Evolutionary conservation across 345 rosid genomes (phyloP).

Genomic region (Moricandia moricandioides): DNA sequence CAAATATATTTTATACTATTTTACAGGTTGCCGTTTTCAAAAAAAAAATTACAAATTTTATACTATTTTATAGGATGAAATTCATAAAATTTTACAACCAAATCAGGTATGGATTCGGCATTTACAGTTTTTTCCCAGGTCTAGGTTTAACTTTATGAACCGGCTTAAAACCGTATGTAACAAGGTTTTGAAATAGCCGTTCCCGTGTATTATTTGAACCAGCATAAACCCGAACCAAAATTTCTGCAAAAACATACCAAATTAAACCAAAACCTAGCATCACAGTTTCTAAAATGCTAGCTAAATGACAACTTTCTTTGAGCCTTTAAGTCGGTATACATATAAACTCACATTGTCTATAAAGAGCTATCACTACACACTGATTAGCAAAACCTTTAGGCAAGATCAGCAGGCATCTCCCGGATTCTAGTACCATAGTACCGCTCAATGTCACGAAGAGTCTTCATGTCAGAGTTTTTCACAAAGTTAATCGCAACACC

Average conservation of each 20-base stretch:
- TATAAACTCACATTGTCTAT: neutral
- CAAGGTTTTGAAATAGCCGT: neutral
- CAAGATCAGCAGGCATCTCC: conserved; percentile 88
- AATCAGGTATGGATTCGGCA: no score
- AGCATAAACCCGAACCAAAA: neutral
- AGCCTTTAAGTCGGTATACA: neutral
- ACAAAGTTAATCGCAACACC: conserved; percentile 92
- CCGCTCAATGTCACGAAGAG: conserved; percentile 70
- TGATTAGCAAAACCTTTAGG: conserved; percentile 26
- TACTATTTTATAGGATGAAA: no score
- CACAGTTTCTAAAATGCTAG: neutral
- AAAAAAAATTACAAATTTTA: no score
- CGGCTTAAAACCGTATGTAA: neutral
- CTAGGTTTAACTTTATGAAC: neutral
- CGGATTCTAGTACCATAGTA: conserved; percentile 79
- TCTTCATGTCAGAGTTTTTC: conserved; percentile 78
- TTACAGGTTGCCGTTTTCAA: no score
- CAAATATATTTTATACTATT: no score
- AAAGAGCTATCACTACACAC: neutral
- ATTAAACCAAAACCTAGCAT: neutral
- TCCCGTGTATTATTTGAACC: neutral
- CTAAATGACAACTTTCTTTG: neutral
- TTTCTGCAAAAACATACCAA: neutral
- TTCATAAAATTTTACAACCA: no score
- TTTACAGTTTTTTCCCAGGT: neutral